A percentile compares a stretch with the other conserved stretches of the same genome.
phyloP scores from a whole-genome alignment of 2,329 filamentous ascomycete genomes.

The Lecanicillium sp. region DNA sequence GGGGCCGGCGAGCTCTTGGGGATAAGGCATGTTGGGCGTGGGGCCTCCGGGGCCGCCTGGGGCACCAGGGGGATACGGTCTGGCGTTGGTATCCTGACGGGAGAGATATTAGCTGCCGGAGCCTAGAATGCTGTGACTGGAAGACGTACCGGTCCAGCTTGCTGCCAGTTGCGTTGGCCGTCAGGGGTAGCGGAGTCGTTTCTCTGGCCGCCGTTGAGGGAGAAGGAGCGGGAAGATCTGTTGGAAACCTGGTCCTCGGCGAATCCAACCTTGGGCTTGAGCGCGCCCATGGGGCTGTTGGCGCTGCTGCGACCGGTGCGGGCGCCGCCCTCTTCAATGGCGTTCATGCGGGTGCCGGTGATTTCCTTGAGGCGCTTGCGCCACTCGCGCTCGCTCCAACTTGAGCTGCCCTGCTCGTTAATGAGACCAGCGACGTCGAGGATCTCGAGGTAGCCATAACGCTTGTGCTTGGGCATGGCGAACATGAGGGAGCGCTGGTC shows the following conservation, averaged over 20 bases:
- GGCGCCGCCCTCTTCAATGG: constrained; percentile 44
- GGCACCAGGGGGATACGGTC: constrained; percentile 20
- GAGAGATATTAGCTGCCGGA: constrained; percentile 37
- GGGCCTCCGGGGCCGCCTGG: constrained; percentile 1
- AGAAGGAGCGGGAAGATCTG: constrained; percentile 48
- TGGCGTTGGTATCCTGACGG: constrained; percentile 21
- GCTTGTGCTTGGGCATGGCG: constrained; percentile 82
- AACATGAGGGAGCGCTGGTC: constrained; percentile 95
- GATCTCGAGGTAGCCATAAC: constrained; percentile 87
- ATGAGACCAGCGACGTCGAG: constrained; percentile 79
- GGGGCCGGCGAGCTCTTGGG: constrained; percentile 5
- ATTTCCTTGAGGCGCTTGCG: constrained; percentile 81
- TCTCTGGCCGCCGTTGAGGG: constrained; percentile 37
- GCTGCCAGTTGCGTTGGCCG: constrained; percentile 30
- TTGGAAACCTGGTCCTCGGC: constrained; percentile 47
- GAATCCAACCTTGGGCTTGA: constrained; percentile 48
- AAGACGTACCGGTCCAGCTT: constrained; percentile 28
- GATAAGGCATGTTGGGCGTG: constrained; percentile 21
- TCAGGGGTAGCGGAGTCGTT: constrained; percentile 48
- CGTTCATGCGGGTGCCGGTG: constrained; percentile 71
- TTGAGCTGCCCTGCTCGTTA: constrained; percentile 65
- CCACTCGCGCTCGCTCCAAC: constrained; percentile 87
- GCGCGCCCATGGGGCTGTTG: constrained; percentile 43
- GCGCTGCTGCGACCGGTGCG: constrained; percentile 49
- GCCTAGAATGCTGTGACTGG: constrained; percentile 34